Percentiles rank a stretch among this genome's conserved stretches.
These are phyloP conservation scores for Suillus fuscotomentosus DNA, from an alignment of 768 basidiomycete species.

Conservation along the genomic window DNA sequence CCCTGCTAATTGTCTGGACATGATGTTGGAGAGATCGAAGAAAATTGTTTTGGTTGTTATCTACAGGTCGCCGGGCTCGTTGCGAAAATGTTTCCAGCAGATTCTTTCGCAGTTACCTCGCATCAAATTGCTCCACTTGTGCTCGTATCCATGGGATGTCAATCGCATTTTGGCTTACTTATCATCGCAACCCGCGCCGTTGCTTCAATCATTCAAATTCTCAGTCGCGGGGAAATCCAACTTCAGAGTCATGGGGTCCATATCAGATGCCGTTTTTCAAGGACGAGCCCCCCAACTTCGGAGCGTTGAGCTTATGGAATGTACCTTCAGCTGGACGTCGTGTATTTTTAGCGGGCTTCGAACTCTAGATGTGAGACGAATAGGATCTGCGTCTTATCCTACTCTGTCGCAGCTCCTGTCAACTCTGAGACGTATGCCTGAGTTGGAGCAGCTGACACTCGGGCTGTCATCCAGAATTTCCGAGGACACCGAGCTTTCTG, in stretches of 20 bases:
- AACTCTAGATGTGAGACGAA: background rate
- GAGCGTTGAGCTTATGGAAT: constrained; percentile 33
- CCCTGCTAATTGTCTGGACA: constrained; percentile 37
- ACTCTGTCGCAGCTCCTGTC: background rate
- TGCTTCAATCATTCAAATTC: constrained; percentile 31
- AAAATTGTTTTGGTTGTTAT: constrained; percentile 29
- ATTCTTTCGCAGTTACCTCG: constrained; percentile 33
- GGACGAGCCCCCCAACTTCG: constrained; percentile 34
- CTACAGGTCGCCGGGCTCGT: constrained; percentile 23
- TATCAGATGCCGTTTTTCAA: constrained; percentile 29
- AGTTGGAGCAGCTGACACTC: background rate
- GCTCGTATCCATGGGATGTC: constrained; percentile 8
- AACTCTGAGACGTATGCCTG: background rate
- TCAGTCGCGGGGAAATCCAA: constrained; percentile 18
- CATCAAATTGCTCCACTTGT: constrained; percentile 33
- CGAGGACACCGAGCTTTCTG: background rate
- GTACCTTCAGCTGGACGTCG: constrained; percentile 36
- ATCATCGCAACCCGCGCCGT: constrained; percentile 27
- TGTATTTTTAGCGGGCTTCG: constrained; percentile 32
- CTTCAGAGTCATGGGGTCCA: constrained; percentile 14
- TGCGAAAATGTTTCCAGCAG: background rate
- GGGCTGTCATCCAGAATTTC: constrained; percentile 9
- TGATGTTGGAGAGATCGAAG: constrained; percentile 46
- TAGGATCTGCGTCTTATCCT: background rate
- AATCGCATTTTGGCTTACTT: constrained; percentile 24